Conservation (phyloP, 2,329 filamentous ascomycete genomes). For the Periconia macrospinosa region DNA sequence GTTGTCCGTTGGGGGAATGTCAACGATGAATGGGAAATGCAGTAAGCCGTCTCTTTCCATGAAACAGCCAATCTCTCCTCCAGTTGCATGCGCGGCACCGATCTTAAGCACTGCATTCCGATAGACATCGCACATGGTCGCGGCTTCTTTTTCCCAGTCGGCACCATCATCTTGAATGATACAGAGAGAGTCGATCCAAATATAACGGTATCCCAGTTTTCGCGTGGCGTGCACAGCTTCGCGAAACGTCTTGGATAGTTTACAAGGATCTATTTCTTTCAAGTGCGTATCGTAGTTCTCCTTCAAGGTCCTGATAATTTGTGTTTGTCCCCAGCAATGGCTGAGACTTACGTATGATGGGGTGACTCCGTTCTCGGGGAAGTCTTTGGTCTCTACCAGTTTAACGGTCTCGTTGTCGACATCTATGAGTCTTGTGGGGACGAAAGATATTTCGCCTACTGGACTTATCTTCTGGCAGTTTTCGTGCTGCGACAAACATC, state of each 20-base stretch:
- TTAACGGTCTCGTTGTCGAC: constrained; percentile 11
- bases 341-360: constrained; percentile 20
- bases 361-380: constrained; percentile 2
- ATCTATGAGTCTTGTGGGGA: constrained; percentile 23
- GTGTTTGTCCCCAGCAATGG: constrained; percentile 25
- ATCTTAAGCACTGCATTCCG: constrained; percentile 23
- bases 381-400: constrained; percentile 13
- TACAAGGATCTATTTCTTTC: constrained; percentile 5
- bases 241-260: constrained; percentile 15
- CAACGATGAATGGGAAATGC: constrained; percentile 18
- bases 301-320: constrained; percentile 22
- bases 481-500: constrained; percentile 14
- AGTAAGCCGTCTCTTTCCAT: constrained; percentile 21
- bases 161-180: constrained; percentile 5
- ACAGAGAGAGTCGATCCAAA: constrained; percentile 13
- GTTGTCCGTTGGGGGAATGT: constrained; percentile 2
- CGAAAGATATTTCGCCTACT: constrained; percentile 3
- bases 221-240: constrained; percentile 10
- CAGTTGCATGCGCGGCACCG: constrained; percentile 22
- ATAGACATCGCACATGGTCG: constrained; percentile 29
- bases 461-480: constrained; percentile 6
- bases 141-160: constrained; percentile 28
- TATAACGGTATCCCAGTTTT: constrained; percentile 6
- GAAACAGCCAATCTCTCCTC: constrained; percentile 23
- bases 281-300: constrained; percentile 14